A percentile compares a stretch with the other conserved stretches of the same genome.
These are phyloP conservation scores for Phytophthora pisi DNA, from an alignment of 352 stramenopile species.

Conservation along the genomic window DNA sequence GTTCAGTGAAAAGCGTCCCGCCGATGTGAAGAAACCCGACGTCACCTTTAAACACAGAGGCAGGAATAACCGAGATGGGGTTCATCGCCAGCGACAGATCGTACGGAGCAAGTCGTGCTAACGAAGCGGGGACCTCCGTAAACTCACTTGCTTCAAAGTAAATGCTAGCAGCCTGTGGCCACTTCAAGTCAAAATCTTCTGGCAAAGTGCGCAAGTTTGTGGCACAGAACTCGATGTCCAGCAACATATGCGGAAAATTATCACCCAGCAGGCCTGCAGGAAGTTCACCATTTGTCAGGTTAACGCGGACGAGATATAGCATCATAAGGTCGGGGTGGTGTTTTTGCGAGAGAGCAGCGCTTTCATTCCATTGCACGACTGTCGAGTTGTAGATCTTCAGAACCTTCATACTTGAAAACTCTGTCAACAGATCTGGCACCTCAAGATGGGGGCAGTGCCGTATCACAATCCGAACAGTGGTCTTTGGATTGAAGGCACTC, in stretches of 20 bases:
- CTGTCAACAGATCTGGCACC: neutral
- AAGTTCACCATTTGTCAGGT: constrained; percentile 34
- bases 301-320: constrained; percentile 36
- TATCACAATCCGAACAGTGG: constrained; percentile 26
- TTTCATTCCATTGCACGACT: constrained; percentile 28
- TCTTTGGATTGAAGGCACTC: constrained; percentile 20
- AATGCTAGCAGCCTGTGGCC: constrained; percentile 17
- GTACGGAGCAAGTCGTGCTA: constrained; percentile 12
- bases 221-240: constrained; percentile 36
- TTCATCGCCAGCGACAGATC: constrained; percentile 12
- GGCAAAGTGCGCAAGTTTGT: constrained; percentile 44
- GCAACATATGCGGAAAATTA: constrained; percentile 34
- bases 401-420: constrained; percentile 35
- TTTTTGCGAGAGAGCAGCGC: constrained; percentile 24
- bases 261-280: constrained; percentile 32
- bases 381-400: constrained; percentile 43
- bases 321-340: constrained; percentile 40
- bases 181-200: constrained; percentile 36
- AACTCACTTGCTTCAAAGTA: constrained; percentile 18
- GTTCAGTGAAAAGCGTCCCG: constrained; percentile 3
- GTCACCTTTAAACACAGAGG: constrained; percentile 5
- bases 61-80: constrained; percentile 14
- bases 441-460: constrained; percentile 32
- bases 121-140: constrained; percentile 11
- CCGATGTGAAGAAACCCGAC: constrained; percentile 13